Base-by-base conservation (phyloP, 345 rosid species). In the Camelina hispida region DNA sequence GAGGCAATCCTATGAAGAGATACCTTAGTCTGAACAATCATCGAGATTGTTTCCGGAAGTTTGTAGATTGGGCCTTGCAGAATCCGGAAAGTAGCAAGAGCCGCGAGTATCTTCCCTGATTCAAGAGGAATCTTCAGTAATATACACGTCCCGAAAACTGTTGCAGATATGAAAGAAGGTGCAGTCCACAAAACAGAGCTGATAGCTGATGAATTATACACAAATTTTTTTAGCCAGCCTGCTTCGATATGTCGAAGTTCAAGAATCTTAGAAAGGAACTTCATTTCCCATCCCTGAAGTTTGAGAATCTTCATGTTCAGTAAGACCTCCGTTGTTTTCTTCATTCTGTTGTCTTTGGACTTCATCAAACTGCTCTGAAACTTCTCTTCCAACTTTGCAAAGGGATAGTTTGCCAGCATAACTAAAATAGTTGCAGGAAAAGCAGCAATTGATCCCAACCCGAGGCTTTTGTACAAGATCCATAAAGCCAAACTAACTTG, bases 211-310 rank as follows among this genome's bases (percentile, higher is more conserved):
- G 76, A 47, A 3, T 68, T 84, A 50, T 81, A 83, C 73, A 81
- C 82, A 38, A 34, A 74, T 59, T 83, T 80, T 50, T 82, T 67
- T 25, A 89, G 63, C 91, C 91, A 91, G 35, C 79, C 78, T 38
- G 80, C 75, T 69, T 91, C 96, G 0, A 48, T 42, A 10, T 71
- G 66, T 51, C 93, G 73, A 18, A 79, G 81, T 2, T 65, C 75
- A 3, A 78, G 61, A 18, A 89, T 80, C 75, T 78, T 75, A 0
- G 71, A 64, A 43, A 75, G 76, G 74, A 91, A 89, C 73, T 84
- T 87, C 80, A 76, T 80, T 72, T 91, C 97, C 97, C 97, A 91
- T 9, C 88, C 86, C 9, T 91, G 93, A 56, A 91, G 84, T 79
- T 91, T 91, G 65, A 91, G 84, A 69, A 89, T 86, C 83, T 81